Evolutionary conservation across 129 eudicot species (phyloP).

Genomic region (Centaurea solstitialis): DNA sequence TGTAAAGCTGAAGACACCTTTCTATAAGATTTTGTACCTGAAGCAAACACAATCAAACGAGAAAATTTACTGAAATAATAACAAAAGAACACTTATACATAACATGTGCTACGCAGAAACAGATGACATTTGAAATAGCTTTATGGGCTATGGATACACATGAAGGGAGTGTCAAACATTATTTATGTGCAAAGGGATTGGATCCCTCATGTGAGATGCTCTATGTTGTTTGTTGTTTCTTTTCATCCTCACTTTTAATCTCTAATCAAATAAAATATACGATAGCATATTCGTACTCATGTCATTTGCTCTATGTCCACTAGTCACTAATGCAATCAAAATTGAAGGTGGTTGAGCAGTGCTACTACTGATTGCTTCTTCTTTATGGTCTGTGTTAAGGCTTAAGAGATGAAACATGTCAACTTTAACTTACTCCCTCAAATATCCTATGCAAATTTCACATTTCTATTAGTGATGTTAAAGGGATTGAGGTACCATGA

Average conservation of each 20-base stretch:
- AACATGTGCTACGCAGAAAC: conserved; percentile 1
- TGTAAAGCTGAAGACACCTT: conserved; percentile 90
- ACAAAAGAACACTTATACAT: neutral
- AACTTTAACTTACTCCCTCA: neutral
- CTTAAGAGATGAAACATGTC: neutral
- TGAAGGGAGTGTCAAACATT: conserved; percentile 1
- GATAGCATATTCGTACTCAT: neutral
- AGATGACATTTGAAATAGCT: neutral
- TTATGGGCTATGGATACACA: neutral
- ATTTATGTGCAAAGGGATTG: neutral
- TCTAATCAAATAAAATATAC: neutral
- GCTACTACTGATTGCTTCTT: neutral
- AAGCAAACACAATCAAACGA: neutral
- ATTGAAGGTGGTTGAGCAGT: neutral
- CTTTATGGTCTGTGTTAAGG: neutral
- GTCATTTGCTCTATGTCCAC: neutral
- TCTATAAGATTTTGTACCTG: conserved; percentile 98
- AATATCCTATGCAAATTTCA: neutral
- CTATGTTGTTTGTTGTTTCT: neutral
- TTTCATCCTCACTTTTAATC: neutral
- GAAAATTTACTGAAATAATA: neutral
- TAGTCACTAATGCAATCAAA: neutral
- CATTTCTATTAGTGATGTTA: neutral
- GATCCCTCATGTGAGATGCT: neutral
- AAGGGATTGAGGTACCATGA: neutral